Evolutionary conservation across 2,329 filamentous ascomycete genomes (phyloP), one percentile per base, ranked within the genome.

Genomic region (Calonectria henricotiae): DNA sequence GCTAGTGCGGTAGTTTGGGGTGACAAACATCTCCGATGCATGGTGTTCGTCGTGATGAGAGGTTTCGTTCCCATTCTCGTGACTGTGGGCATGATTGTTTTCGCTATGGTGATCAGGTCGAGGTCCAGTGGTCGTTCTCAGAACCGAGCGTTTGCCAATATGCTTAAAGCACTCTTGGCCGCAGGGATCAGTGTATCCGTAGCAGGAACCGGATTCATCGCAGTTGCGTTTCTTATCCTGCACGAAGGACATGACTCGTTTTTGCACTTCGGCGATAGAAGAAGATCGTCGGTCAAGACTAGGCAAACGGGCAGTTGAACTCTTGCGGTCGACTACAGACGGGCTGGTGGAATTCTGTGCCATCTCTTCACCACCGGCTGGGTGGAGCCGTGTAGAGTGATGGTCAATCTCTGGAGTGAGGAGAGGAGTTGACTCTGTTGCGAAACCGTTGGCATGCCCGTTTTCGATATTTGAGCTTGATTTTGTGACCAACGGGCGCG

Each of bases 131-230:
- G 83, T 82, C 9, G 84, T 85, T n/a, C 84, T 83, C 6, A 86
- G 76, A 32, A 84, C 73, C 4, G 79, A 73, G 25, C 86, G 84
- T 35, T 79, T 82, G 73, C 76, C 82, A 3, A 90, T 47, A 70
- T 91, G 89, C 73, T 90, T 91, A 80, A 89, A 90, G 79, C 90
- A 92, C 77, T 90, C 89, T 77, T 91, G 89, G 1, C 89, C 90
- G 71, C 90, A 92, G 0, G 89, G 90, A 74, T 92, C 90, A 1
- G 89, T 86, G 77, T 90, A 92, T 67, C 90, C 90, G 74, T 85
- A 92, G 77, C 90, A 92, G 1, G 88, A 87, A 0, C 89, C 90
- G 20, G 81, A 80, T 73, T 89, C 87, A 71, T 92, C 89, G 74
- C 90, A 92, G 75, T 90, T 89, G 39, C 85, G 77, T 78, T 92